phyloP scores from a whole-genome alignment of 371 early-diverging fungal species.

The Basidiobolus meristosporus region DNA sequence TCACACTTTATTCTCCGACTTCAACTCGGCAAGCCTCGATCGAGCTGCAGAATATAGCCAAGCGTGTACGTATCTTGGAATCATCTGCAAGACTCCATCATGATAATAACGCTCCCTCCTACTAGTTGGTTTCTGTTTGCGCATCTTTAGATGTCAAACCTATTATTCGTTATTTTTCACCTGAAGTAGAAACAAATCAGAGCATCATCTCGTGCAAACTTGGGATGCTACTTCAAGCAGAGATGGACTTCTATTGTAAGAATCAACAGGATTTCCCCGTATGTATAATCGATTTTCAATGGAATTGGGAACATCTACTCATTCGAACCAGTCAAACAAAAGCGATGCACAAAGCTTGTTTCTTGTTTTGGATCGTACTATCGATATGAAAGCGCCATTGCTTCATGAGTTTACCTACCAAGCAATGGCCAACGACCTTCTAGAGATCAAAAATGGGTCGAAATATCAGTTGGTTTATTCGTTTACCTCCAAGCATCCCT shows the following conservation, averaged over 20 bases:
- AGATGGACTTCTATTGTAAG: constrained; percentile 38
- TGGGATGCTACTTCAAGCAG: constrained; percentile 43
- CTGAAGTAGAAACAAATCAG: constrained; percentile 12
- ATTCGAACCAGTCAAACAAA: too few species aligned
- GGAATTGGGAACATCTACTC: background rate
- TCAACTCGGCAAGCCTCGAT: constrained; percentile 5
- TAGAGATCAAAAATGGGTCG: constrained; percentile 51
- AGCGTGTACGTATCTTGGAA: constrained; percentile 20
- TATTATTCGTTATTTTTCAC: constrained; percentile 65
- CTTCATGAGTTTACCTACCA: constrained; percentile 91
- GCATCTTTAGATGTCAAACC: constrained; percentile 69
- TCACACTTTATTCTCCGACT: constrained; percentile 26
- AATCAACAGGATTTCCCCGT: constrained; percentile 36
- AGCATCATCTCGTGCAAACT: constrained; percentile 20
- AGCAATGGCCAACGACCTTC: constrained; percentile 76
- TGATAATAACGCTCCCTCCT: constrained; percentile 2
- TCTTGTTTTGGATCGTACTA: constrained; percentile 73
- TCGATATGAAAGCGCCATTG: constrained; percentile 71
- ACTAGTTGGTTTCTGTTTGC: constrained; percentile 44
- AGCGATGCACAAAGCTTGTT: constrained; percentile 12
- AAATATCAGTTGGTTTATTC: constrained; percentile 40
- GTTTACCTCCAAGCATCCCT: background rate
- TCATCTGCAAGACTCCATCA: constrained; percentile 2
- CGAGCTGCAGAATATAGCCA: constrained; percentile 41
- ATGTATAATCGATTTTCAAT: constrained; percentile 3